Percentiles rank a stretch among this genome's conserved stretches.
These are phyloP conservation scores for barley (Hordeum vulgare) DNA, from an alignment of 176 grass and related monocot genomes.

Conservation along the genomic window DNA sequence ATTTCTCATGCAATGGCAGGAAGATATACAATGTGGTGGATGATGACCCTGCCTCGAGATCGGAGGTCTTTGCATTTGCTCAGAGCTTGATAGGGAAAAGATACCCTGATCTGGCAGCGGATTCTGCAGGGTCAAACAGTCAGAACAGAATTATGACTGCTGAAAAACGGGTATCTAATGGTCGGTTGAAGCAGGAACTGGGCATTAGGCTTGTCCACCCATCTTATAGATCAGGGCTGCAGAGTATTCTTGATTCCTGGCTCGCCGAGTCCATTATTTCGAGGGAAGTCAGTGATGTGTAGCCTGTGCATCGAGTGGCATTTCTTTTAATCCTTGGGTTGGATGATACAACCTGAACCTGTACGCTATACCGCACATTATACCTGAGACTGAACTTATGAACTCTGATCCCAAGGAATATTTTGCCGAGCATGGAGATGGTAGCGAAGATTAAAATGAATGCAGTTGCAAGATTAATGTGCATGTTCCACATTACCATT, in stretches of 20 bases:
- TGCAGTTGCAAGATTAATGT: background rate
- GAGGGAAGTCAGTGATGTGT: background rate
- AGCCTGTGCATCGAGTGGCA: background rate
- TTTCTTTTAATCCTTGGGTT: background rate
- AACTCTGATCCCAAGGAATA: background rate
- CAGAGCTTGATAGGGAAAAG: constrained; percentile 45
- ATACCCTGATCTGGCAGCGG: constrained; percentile 33
- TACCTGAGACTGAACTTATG: background rate
- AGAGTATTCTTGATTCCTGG: constrained; percentile 62
- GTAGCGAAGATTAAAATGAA: background rate
- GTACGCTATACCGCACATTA: background rate
- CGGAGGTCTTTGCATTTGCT: constrained; percentile 77
- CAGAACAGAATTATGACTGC: background rate
- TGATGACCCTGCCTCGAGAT: constrained; percentile 72
- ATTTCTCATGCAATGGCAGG: constrained; percentile 25
- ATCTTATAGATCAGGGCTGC: constrained; percentile 65
- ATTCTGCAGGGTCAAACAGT: constrained; percentile 8
- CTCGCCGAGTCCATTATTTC: background rate
- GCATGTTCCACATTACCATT: background rate
- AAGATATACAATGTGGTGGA: constrained; percentile 85
- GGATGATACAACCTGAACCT: background rate
- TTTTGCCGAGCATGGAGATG: background rate
- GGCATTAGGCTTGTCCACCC: constrained; percentile 54
- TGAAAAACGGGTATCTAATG: constrained; percentile 76
- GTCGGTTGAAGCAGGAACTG: constrained; percentile 59